phyloP scores from a whole-genome alignment of 495 filamentous ascomycete genomes.

The Lasiosphaeria miniovina region DNA sequence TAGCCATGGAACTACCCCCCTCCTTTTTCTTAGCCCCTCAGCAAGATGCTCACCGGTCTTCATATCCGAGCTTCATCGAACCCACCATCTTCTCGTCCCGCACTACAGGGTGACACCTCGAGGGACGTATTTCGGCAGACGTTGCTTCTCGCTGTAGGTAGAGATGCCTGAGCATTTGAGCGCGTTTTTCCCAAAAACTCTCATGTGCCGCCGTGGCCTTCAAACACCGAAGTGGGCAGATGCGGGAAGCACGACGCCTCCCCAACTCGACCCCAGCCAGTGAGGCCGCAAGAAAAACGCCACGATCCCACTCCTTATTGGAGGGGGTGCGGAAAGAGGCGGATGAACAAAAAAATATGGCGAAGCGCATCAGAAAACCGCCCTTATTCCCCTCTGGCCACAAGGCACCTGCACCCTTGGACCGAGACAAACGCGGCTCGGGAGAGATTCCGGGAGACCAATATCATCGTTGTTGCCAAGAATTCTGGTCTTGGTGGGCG shows the following conservation, averaged over 20 bases:
- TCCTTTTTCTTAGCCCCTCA: background rate
- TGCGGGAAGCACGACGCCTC: background rate
- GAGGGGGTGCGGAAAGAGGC: slow-evolving; percentile 30
- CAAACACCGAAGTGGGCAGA: background rate
- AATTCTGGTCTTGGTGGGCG: slow-evolving; percentile 2
- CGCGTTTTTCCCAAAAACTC: background rate
- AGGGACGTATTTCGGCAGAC: background rate
- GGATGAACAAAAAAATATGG: slow-evolving; percentile 32
- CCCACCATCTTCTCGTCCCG: slow-evolving; percentile 23
- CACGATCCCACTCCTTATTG: slow-evolving; percentile 17
- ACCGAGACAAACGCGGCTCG: slow-evolving; percentile 1
- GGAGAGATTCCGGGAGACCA: slow-evolving; percentile 8
- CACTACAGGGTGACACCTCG: background rate
- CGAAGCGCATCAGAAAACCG: background rate
- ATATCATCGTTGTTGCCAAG: slow-evolving; percentile 1
- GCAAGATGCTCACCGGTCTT: slow-evolving; percentile 28
- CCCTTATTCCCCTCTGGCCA: background rate
- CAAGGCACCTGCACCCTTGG: background rate
- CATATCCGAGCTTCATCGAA: slow-evolving; percentile 22
- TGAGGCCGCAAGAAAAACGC: slow-evolving; percentile 16
- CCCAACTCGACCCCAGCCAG: slow-evolving; percentile 8
- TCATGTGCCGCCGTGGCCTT: slow-evolving; percentile 9
- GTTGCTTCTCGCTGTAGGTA: background rate
- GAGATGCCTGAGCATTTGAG: background rate
- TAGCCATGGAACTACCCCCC: slow-evolving; percentile 3